Percentiles rank a stretch among this genome's conserved stretches.
These are phyloP conservation scores for Colletotrichum lindemuthianum DNA, from an alignment of 2,329 filamentous ascomycete species.

Conservation along the genomic window DNA sequence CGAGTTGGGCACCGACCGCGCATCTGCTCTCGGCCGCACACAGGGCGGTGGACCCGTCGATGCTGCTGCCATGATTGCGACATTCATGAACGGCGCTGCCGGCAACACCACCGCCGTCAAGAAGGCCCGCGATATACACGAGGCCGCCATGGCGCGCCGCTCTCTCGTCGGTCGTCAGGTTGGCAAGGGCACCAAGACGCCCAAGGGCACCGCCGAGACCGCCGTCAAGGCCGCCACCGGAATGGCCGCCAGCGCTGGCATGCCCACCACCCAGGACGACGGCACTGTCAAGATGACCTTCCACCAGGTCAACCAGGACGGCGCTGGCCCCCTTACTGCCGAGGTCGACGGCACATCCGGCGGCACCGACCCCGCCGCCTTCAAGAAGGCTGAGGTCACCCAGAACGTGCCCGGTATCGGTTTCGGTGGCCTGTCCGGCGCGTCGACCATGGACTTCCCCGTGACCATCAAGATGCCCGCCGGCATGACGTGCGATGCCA, in stretches of 20 bases:
- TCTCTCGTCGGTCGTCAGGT: constrained; percentile 29
- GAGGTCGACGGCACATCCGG: constrained; percentile 70
- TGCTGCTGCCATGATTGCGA: constrained; percentile 63
- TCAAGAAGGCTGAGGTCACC: constrained; percentile 67
- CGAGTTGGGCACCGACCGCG: constrained; percentile 63
- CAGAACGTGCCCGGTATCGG: constrained; percentile 69
- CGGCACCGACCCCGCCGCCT: constrained; percentile 68
- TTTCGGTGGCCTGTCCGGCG: constrained; percentile 65
- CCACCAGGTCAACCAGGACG: constrained; percentile 78
- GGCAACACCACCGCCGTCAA: constrained; percentile 51
- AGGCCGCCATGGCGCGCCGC: constrained; percentile 50
- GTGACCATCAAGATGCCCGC: constrained; percentile 71
- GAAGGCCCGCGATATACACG: constrained; percentile 51
- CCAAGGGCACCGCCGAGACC: constrained; percentile 53
- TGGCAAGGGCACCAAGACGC: constrained; percentile 34
- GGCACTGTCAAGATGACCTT: constrained; percentile 71
- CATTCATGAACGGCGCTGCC: constrained; percentile 63
- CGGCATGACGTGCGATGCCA: constrained; percentile 73
- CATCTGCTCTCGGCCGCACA: constrained; percentile 71
- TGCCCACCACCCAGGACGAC: constrained; percentile 75
- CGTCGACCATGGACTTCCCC: constrained; percentile 71
- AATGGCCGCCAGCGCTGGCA: constrained; percentile 70
- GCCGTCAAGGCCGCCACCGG: constrained; percentile 65
- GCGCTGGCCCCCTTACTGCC: constrained; percentile 70
- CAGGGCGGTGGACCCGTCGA: constrained; percentile 67